A percentile compares a stretch with the other conserved stretches of the same genome.
phyloP scores from a whole-genome alignment of 306 rosid genomes.

The Fragaria nilgerrensis region DNA sequence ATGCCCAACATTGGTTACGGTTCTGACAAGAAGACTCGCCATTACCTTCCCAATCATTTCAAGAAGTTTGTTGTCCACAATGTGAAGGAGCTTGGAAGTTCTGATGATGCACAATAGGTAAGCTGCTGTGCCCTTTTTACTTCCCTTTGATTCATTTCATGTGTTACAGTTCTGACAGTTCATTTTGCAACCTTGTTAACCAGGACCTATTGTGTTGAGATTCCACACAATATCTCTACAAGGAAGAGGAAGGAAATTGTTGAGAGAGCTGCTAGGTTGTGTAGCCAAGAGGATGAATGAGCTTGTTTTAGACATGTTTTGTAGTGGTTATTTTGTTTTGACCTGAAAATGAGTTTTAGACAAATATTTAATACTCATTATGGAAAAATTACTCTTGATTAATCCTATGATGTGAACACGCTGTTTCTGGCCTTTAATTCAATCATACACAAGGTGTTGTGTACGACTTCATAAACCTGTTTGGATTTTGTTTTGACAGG shows the following conservation, averaged over 20 bases:
- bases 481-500: too few species aligned
- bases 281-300: too few species aligned
- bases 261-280: too few species aligned
- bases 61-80: constrained; percentile 81
- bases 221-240: constrained; percentile 67
- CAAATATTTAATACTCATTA: neutral
- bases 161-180: neutral
- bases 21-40: constrained; percentile 78
- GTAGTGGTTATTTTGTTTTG: neutral
- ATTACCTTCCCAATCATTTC: constrained; percentile 75
- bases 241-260: too few species aligned
- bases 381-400: too few species aligned
- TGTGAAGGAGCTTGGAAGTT: constrained; percentile 50
- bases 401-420: too few species aligned
- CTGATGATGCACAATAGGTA: constrained; percentile 83
- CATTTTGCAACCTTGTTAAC: neutral
- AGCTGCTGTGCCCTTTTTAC: neutral
- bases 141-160: neutral
- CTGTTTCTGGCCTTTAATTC: too few species aligned
- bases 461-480: too few species aligned
- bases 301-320: neutral
- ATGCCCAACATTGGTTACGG: constrained; percentile 88
- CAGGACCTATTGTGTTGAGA: constrained; percentile 84
- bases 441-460: too few species aligned
- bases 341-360: neutral